Conservation (phyloP, 2,329 filamentous ascomycete species). For the Epichloe gansuensis region DNA sequence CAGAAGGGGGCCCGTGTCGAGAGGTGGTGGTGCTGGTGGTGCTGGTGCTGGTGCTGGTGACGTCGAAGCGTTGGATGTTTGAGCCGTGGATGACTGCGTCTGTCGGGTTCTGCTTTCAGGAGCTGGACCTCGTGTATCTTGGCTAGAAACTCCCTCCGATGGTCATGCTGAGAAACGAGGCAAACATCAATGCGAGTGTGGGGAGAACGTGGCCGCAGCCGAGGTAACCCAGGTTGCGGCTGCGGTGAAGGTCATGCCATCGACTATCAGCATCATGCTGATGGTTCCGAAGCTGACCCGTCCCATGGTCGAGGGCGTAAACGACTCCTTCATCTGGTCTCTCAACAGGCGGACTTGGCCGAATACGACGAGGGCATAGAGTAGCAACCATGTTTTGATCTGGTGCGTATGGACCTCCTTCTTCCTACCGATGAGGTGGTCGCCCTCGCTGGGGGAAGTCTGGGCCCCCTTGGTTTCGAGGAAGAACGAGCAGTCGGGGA, state of each 20-base stretch:
- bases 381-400: constrained; percentile 47
- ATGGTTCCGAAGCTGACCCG: constrained; percentile 54
- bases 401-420: constrained; percentile 45
- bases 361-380: constrained; percentile 43
- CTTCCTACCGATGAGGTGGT: constrained; percentile 49
- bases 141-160: constrained; percentile 46
- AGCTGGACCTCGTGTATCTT: constrained; percentile 49
- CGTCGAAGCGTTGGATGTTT: neutral
- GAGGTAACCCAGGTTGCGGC: constrained; percentile 44
- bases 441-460: constrained; percentile 37
- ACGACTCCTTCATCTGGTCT: constrained; percentile 52
- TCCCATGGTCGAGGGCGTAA: constrained; percentile 54
- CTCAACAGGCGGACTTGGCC: constrained; percentile 51
- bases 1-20: constrained; percentile 15
- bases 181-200: constrained; percentile 39
- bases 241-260: constrained; percentile 46
- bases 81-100: constrained; percentile 13
- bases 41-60: neutral
- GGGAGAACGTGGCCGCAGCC: constrained; percentile 44
- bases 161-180: constrained; percentile 42
- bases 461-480: constrained; percentile 51
- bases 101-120: constrained; percentile 41
- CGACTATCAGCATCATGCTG: constrained; percentile 49
- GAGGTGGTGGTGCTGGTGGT: constrained; percentile 10
- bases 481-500: constrained; percentile 59